Evolutionary conservation across 306 rosid genomes (phyloP).

Genomic region (Glycyrrhiza uralensis): DNA sequence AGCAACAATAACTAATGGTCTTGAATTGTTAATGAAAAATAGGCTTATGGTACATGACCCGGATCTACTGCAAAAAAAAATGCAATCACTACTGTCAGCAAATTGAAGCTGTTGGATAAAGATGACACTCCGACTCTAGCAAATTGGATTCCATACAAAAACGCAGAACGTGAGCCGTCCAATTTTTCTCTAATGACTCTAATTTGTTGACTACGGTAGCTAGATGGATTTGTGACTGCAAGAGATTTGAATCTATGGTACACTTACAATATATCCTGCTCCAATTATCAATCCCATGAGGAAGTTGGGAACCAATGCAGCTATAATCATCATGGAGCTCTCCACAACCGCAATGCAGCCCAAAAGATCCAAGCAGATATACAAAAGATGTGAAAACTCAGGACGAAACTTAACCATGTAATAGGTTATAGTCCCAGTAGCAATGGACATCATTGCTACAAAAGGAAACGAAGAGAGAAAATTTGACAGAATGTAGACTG

Average conservation of each 20-base stretch:
- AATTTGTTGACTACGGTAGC: too few relatives aligned
- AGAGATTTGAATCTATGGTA: not conserved
- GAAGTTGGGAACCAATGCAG: constrained; percentile 91
- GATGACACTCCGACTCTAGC: too few relatives aligned
- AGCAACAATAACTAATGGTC: not conserved
- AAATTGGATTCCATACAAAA: too few relatives aligned
- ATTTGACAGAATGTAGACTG: constrained; percentile 65
- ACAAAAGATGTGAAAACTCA: constrained; percentile 48
- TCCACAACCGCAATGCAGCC: constrained; percentile 75
- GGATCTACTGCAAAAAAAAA: too few relatives aligned
- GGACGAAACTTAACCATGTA: constrained; percentile 76
- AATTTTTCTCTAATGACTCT: too few relatives aligned
- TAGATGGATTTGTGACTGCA: too few relatives aligned
- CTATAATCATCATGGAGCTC: constrained; percentile 85
- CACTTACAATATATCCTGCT: constrained; percentile 82
- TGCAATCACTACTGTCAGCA: too few relatives aligned
- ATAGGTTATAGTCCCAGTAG: constrained; percentile 57
- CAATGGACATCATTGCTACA: constrained; percentile 68
- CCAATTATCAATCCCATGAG: constrained; percentile 81
- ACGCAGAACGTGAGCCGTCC: too few relatives aligned
- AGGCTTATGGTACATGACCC: not conserved
- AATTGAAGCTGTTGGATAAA: too few relatives aligned
- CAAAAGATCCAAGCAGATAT: constrained; percentile 56
- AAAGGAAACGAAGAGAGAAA: constrained; percentile 83
- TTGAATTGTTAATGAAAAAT: not conserved